Conservation (phyloP, 495 filamentous ascomycete species). For the Annulohypoxylon moriforme region DNA sequence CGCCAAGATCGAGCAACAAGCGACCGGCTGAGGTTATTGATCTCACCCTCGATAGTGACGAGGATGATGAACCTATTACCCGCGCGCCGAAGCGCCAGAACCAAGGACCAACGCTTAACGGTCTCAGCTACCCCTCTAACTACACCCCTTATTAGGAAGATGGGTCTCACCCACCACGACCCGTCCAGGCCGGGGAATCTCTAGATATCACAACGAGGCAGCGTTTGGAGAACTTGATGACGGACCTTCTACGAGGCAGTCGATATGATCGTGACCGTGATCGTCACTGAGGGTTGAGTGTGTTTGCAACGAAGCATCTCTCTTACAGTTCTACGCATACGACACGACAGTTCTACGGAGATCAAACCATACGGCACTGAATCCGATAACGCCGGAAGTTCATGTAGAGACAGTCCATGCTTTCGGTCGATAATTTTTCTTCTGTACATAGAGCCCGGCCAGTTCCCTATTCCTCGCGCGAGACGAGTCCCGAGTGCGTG, state of each 20-base stretch:
- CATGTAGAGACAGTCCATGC: background rate
- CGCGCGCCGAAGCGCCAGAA: constrained; percentile 68
- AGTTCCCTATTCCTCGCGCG: background rate
- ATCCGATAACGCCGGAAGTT: background rate
- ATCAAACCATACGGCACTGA: background rate
- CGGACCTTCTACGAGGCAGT: background rate
- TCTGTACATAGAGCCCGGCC: constrained; percentile 38
- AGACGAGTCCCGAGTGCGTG: background rate
- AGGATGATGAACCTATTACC: constrained; percentile 71
- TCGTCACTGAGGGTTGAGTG: background rate
- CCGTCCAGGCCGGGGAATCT: background rate
- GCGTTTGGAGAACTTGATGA: background rate
- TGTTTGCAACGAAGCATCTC: background rate
- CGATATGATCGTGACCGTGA: background rate
- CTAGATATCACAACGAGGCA: background rate
- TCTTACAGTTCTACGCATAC: background rate
- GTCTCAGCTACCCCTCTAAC: constrained; percentile 7
- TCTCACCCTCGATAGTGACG: constrained; percentile 79
- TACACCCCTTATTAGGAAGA: constrained; percentile 19
- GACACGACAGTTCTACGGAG: constrained; percentile 2
- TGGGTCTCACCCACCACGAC: background rate
- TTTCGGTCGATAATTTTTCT: constrained; percentile 6
- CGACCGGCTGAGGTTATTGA: constrained; percentile 79
- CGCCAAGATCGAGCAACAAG: constrained; percentile 66
- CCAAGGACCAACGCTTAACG: constrained; percentile 20